Evolutionary conservation across 768 basidiomycete species (phyloP).

Genomic region (Russula brevipes): DNA sequence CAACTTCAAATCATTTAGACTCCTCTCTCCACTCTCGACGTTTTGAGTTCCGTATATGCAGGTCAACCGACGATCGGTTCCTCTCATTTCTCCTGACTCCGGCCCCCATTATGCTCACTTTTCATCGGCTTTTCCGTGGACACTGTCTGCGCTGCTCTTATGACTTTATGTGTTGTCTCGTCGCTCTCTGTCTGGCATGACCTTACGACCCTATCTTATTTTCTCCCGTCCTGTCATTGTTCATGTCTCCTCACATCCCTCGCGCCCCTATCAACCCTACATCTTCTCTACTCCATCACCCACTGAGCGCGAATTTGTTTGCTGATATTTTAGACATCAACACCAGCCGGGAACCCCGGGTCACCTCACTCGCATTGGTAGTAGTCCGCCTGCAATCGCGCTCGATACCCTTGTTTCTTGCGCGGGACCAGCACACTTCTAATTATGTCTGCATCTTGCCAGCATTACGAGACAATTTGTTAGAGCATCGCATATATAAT

Average conservation of each 20-base stretch:
- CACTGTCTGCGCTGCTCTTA: conserved; percentile 57
- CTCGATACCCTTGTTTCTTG: conserved; percentile 37
- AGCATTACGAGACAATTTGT: conserved; percentile 60
- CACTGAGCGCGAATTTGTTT: conserved; percentile 26
- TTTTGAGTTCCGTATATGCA: conserved; percentile 10
- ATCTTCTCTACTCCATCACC: conserved; percentile 27
- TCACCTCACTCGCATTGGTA: conserved; percentile 23
- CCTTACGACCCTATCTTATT: conserved; percentile 28
- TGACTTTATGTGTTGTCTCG: conserved; percentile 49
- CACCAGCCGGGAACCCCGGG: conserved; percentile 26
- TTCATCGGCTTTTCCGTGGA: conserved; percentile 31
- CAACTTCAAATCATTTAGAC: conserved; percentile 1
- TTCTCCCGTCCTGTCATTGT: conserved; percentile 28
- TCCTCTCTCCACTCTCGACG: conserved; percentile 7
- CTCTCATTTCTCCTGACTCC: conserved; percentile 4
- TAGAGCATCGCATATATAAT: conserved; percentile 63
- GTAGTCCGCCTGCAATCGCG: conserved; percentile 39
- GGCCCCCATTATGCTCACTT: conserved; percentile 9
- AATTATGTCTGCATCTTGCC: conserved; percentile 31
- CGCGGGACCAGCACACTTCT: conserved; percentile 39
- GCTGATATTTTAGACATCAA: conserved; percentile 29
- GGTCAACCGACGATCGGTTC: neutral
- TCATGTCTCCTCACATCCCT: conserved; percentile 36
- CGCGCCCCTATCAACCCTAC: conserved; percentile 29
- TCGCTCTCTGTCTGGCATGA: conserved; percentile 42